Conservation (phyloP, 2,329 filamentous ascomycete species). For the Calonectria montana region DNA sequence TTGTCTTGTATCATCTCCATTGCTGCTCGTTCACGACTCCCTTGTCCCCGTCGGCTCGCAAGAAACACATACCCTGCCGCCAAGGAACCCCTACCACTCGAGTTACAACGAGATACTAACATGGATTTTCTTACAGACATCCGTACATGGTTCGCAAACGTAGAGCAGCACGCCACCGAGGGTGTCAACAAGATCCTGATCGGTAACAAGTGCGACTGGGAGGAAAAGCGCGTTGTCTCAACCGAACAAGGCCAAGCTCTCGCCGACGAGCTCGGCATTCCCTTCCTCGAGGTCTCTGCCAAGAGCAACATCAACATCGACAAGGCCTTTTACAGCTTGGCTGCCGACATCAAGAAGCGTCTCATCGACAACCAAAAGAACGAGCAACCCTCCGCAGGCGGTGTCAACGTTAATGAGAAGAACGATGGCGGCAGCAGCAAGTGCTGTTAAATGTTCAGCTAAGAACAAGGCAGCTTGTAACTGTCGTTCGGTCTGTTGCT, state of each 20-base stretch:
- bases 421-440: constrained; percentile 71
- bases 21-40: constrained; percentile 3
- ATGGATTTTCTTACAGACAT: constrained; percentile 74
- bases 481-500: constrained; percentile 37
- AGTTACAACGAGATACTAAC: constrained; percentile 23
- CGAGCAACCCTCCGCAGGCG: constrained; percentile 69
- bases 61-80: not conserved
- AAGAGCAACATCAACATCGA: constrained; percentile 99
- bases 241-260: constrained; percentile 93
- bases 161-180: constrained; percentile 97
- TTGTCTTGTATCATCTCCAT: constrained; percentile 1
- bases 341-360: constrained; percentile 97
- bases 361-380: constrained; percentile 92
- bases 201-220: constrained; percentile 99
- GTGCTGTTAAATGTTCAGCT: constrained; percentile 74
- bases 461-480: constrained; percentile 28
- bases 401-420: constrained; percentile 77
- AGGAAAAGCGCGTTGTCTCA: constrained; percentile 95
- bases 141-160: constrained; percentile 99
- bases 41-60: not conserved
- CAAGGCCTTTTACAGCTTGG: constrained; percentile 96
- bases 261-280: constrained; percentile 95
- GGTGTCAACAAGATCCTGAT: constrained; percentile 99
- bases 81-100: not conserved
- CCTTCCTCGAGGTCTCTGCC: constrained; percentile 97